Percentiles rank a stretch among this genome's conserved stretches.
phyloP scores from a whole-genome alignment of 2,329 filamentous ascomycete species.

The Passalora sequoiae region DNA sequence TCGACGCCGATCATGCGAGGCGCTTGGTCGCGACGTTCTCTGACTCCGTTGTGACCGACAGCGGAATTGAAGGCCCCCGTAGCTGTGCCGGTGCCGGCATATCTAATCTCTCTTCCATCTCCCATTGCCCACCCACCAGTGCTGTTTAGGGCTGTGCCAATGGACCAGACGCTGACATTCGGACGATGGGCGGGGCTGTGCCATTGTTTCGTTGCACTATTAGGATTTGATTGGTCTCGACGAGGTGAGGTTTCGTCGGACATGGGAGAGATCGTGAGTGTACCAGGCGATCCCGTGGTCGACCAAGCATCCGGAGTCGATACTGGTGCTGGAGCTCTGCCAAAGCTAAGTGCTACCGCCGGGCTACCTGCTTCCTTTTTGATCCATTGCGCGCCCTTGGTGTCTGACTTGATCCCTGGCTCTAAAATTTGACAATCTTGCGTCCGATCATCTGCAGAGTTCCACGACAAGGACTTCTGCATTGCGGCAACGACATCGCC shows the following conservation, averaged over 20 bases:
- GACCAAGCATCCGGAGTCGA: not conserved
- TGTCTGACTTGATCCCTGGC: constrained; percentile 16
- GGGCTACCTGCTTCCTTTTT: constrained; percentile 12
- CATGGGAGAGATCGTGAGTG: constrained; percentile 12
- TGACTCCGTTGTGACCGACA: constrained; percentile 15
- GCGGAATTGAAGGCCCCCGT: constrained; percentile 28
- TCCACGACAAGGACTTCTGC: not conserved
- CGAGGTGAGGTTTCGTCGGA: constrained; percentile 17
- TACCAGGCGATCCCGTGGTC: constrained; percentile 3
- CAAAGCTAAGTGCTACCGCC: constrained; percentile 16
- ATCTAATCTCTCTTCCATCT: constrained; percentile 35
- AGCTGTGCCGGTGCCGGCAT: constrained; percentile 31
- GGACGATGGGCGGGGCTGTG: constrained; percentile 9
- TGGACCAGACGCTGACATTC: constrained; percentile 16
- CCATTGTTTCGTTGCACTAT: not conserved
- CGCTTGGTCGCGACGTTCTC: constrained; percentile 9
- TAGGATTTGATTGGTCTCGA: constrained; percentile 1
- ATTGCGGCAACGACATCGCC: not conserved
- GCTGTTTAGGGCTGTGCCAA: constrained; percentile 14
- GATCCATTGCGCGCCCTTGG: constrained; percentile 18
- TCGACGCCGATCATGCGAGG: constrained; percentile 16
- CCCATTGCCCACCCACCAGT: constrained; percentile 34
- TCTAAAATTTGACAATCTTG: constrained; percentile 18
- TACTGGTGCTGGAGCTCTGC: constrained; percentile 8
- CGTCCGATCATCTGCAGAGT: constrained; percentile 3